Percentiles rank a stretch among this genome's conserved stretches.
phyloP scores from a whole-genome alignment of 345 rosid species.

The Toxicodendron radicans region DNA sequence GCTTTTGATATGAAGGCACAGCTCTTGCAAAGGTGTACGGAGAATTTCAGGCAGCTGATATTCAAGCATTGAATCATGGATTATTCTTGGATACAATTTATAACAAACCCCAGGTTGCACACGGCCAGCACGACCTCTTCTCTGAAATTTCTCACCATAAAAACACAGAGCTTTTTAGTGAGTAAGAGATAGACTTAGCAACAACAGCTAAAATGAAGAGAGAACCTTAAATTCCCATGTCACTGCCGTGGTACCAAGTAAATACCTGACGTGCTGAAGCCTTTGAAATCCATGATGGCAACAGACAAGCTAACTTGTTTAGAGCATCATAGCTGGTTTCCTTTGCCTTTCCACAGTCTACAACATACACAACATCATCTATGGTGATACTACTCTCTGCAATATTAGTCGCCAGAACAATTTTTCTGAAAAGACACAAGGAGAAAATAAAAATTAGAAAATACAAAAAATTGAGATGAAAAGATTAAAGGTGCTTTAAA shows the following conservation, averaged over 20 bases:
- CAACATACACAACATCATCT: slow-evolving; percentile 96
- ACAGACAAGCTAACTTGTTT: slow-evolving; percentile 89
- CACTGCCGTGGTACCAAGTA: slow-evolving; percentile 10
- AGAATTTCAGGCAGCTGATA: slow-evolving; percentile 94
- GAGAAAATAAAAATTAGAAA: slow-evolving; percentile 5
- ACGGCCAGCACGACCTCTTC: slow-evolving; percentile 99
- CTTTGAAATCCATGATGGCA: slow-evolving; percentile 97
- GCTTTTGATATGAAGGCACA: slow-evolving; percentile 87
- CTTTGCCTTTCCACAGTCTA: slow-evolving; percentile 95
- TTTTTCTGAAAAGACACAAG: slow-evolving; percentile 59
- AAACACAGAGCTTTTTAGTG: slow-evolving; percentile 15
- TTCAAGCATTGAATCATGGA: slow-evolving; percentile 73
- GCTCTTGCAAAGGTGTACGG: slow-evolving; percentile 91
- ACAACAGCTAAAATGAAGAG: slow-evolving; percentile 13
- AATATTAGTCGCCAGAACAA: slow-evolving; percentile 89
- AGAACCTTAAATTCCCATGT: slow-evolving; percentile 2
- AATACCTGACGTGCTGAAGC: slow-evolving; percentile 95
- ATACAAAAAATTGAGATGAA: neutral
- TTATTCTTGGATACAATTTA: slow-evolving; percentile 82
- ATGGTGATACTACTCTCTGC: slow-evolving; percentile 98
- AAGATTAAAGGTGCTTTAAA: neutral
- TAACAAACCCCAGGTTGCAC: slow-evolving; percentile 96
- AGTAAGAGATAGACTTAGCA: slow-evolving; percentile 15
- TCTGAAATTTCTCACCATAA: slow-evolving; percentile 40
- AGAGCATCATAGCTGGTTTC: slow-evolving; percentile 98